Conservation (phyloP, 176 grass and related monocot genomes). For the Paspalum notatum region DNA sequence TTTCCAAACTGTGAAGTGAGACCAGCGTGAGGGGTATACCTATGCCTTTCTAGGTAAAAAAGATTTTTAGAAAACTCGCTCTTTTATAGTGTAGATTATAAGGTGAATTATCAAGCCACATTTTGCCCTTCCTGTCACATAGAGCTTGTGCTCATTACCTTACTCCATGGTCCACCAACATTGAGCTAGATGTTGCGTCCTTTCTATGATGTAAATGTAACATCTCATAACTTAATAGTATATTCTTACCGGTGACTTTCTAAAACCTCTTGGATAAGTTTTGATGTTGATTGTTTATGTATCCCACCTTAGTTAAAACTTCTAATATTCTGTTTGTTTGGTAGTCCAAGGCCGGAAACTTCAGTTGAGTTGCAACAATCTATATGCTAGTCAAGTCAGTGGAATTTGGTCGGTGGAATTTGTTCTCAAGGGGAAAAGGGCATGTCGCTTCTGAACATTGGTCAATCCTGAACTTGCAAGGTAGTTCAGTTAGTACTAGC, state of each 20-base stretch:
- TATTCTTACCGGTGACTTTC: neutral
- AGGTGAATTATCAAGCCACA: too few relatives aligned
- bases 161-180: too few relatives aligned
- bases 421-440: neutral
- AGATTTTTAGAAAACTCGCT: too few relatives aligned
- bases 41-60: too few relatives aligned
- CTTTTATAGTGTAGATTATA: too few relatives aligned
- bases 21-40: too few relatives aligned
- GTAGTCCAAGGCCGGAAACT: neutral
- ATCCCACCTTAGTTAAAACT: neutral
- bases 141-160: too few relatives aligned
- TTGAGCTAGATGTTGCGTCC: too few relatives aligned
- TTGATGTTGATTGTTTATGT: neutral
- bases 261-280: slow-evolving; percentile 1
- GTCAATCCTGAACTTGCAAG: slow-evolving; percentile 25
- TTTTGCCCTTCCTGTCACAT: too few relatives aligned
- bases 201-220: too few relatives aligned
- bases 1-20: too few relatives aligned
- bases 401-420: neutral
- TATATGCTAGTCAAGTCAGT: neutral
- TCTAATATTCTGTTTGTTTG: neutral
- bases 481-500: neutral
- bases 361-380: neutral
- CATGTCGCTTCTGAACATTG: neutral
- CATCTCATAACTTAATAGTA: neutral